Evolutionary conservation across 495 filamentous ascomycete species (phyloP), one percentile per base, ranked within the genome.

Genomic region (Neurospora pannonica): DNA sequence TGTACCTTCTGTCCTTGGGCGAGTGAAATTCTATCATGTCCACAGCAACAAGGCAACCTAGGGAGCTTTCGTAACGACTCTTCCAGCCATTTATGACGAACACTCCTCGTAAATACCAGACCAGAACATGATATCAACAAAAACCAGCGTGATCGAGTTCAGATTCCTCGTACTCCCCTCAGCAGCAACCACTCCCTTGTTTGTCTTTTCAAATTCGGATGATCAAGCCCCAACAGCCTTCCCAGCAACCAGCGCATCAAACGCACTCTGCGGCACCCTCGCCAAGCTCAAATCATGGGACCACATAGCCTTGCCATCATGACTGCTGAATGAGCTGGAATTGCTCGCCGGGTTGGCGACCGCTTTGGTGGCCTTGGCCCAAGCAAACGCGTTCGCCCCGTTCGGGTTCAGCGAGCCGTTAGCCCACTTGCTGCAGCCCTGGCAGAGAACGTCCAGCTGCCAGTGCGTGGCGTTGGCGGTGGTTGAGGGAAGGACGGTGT

Each of bases 381-480:
- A 82, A 17, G 76, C 80, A 15, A 82, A 72, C 1, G 40, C 77
- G 69, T 78, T 79, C 24, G 60, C 71, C 31, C 80, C 79, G 60
- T 79, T 80, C 19, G 82, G 80, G 73, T 83, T 76, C 11, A 83
- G 72, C 4, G 77, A 75, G 4, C 76, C 75, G 38, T 74, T 76
- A 34, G 71, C 69, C 82, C 82, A 85, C 24, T 80, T 79, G 69
- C 81, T 85, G 74, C 84, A 87, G 1, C 84, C 83, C 54, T 76
- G 77, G 76, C 85, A 87, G 13, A 84, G 79, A 0, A 84, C 83
- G 13, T 82, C 82, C 36, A 87, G 78, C 28, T 86, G 84, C 84
- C 84, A 88, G 76, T 87, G 85, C 4, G 86, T 87, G 37, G 76
- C 79, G 73, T 88, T 88, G 70, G 77, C 76, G 4, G 72, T 76